Evolutionary conservation across 2,329 filamentous ascomycete genomes (phyloP).

Genomic region (Alternaria incomplexa): DNA sequence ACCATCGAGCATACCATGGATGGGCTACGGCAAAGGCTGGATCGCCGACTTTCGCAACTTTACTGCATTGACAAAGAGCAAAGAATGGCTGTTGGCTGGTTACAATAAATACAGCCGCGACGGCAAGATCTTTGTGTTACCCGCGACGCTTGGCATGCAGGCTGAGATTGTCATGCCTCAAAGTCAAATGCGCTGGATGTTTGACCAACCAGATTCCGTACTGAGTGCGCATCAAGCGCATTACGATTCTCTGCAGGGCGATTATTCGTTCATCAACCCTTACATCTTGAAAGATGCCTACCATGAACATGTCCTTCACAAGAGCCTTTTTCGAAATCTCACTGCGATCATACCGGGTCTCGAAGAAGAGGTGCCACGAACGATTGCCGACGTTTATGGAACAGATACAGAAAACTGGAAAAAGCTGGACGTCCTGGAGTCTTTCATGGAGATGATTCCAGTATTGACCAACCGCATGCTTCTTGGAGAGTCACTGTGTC

Average conservation of each 20-base stretch:
- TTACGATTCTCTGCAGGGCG: conserved; percentile 47
- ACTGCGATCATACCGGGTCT: conserved; percentile 47
- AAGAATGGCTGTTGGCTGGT: conserved; percentile 28
- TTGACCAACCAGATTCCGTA: conserved; percentile 52
- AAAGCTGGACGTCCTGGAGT: conserved; percentile 45
- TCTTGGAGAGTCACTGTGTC: conserved; percentile 54
- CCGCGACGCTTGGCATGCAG: conserved; percentile 26
- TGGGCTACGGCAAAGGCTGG: conserved; percentile 35
- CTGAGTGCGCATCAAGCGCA: conserved; percentile 47
- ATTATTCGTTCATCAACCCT: conserved; percentile 48
- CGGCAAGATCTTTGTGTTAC: conserved; percentile 34
- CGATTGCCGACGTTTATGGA: conserved; percentile 47
- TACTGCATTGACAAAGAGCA: conserved; percentile 26
- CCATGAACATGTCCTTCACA: conserved; percentile 52
- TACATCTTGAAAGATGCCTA: conserved; percentile 47
- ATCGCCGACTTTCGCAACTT: conserved; percentile 25
- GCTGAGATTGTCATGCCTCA: conserved; percentile 45
- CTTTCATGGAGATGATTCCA: conserved; percentile 49
- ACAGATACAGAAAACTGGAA: conserved; percentile 47
- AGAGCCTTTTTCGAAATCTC: conserved; percentile 49
- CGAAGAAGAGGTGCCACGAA: conserved; percentile 45
- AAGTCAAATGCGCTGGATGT: conserved; percentile 48
- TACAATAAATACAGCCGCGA: conserved; percentile 35
- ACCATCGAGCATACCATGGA: conserved; percentile 28
- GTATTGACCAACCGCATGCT: conserved; percentile 54